Conservation (phyloP, 2,329 filamentous ascomycete species). For the Lachnellula subtilissima region DNA sequence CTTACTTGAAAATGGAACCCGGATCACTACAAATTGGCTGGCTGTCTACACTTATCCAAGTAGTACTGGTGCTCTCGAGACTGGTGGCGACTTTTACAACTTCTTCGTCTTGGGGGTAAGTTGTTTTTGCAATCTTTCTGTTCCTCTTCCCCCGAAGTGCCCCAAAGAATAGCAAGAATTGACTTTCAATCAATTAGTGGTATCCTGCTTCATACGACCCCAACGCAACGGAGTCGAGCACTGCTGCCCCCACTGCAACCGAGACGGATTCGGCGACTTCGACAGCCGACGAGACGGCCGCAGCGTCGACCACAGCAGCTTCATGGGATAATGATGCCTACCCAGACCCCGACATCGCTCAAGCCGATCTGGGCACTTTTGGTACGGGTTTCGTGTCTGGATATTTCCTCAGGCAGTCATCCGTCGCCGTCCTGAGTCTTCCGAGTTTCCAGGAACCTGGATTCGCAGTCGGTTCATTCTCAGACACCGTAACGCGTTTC, state of each 20-base stretch:
- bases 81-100: constrained; percentile 27
- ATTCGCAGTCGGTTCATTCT: constrained; percentile 28
- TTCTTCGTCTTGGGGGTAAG: constrained; percentile 23
- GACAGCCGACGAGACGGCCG: neutral
- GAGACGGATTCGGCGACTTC: constrained; percentile 23
- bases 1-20: constrained; percentile 35
- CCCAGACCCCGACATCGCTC: constrained; percentile 16
- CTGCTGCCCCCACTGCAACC: constrained; percentile 28
- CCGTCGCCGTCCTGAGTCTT: constrained; percentile 36
- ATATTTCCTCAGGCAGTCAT: constrained; percentile 22
- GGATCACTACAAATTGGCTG: constrained; percentile 28
- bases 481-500: constrained; percentile 33
- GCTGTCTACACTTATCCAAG: constrained; percentile 26
- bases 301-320: constrained; percentile 16
- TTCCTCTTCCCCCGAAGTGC: constrained; percentile 12
- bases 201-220: neutral
- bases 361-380: constrained; percentile 18
- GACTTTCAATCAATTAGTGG: constrained; percentile 20
- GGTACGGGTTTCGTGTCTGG: constrained; percentile 21
- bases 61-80: constrained; percentile 27
- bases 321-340: constrained; percentile 30
- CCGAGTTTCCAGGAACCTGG: constrained; percentile 34
- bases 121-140: constrained; percentile 17
- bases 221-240: neutral
- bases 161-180: constrained; percentile 21